Evolutionary conservation across 139 green algal genomes (phyloP).

Genomic region (Chlorella sorokiniana): DNA sequence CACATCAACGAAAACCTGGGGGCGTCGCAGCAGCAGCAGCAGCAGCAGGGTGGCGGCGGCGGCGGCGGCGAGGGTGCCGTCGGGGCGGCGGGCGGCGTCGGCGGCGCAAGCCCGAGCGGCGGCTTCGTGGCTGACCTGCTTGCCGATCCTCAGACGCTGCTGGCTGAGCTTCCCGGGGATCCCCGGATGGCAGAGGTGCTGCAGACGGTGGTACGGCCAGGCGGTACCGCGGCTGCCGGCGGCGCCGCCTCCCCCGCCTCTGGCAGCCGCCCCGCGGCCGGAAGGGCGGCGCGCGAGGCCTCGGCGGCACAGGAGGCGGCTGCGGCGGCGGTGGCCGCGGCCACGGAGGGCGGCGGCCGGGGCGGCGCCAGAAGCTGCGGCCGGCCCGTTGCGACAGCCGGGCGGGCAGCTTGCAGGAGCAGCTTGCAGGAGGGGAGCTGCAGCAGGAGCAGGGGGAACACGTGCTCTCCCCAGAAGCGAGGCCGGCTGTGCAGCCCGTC

Average conservation of each 20-base stretch:
- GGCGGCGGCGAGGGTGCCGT: background rate
- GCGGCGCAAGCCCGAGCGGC: background rate
- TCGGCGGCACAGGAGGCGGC: conserved; percentile 1
- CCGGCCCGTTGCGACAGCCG: background rate
- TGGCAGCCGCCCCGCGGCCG: background rate
- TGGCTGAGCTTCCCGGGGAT: conserved; percentile 25
- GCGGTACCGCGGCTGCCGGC: background rate
- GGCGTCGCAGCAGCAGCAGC: background rate
- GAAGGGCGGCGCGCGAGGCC: background rate
- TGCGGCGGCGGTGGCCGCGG: background rate
- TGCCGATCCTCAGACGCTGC: background rate
- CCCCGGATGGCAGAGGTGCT: conserved; percentile 20
- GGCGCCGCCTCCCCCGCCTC: background rate
- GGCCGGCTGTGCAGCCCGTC: too few species aligned
- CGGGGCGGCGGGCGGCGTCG: background rate
- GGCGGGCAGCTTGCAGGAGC: background rate
- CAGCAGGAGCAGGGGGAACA: too few species aligned
- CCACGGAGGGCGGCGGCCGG: background rate
- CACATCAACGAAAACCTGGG: conserved; percentile 14
- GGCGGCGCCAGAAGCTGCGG: background rate
- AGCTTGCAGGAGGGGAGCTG: too few species aligned
- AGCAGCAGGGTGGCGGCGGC: background rate
- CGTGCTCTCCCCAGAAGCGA: too few species aligned
- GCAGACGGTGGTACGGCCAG: conserved; percentile 12
- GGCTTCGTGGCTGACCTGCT: background rate